These are phyloP conservation scores for Candida pseudocylindracea DNA, from an alignment of 1,139 yeast species.

Conservation along the genomic window DNA sequence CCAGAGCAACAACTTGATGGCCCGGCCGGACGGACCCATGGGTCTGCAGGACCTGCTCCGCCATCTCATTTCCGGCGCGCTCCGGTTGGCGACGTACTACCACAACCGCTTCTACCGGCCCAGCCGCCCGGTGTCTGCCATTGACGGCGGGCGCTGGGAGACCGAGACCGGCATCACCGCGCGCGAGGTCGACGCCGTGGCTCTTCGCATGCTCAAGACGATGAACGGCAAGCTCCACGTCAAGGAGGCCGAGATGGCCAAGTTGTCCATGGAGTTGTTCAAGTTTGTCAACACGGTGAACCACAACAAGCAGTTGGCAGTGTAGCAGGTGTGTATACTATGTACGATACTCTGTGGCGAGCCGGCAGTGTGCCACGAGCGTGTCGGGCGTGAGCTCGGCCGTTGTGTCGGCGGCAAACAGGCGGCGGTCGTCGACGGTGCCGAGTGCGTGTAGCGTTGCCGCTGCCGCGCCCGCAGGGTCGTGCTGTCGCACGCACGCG, in stretches of 20 bases:
- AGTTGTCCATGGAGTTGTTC: constrained; percentile 17
- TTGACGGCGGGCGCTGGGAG: constrained; percentile 8
- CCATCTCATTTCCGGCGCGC: constrained; percentile 22
- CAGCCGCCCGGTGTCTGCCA: too few species aligned
- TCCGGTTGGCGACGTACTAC: constrained; percentile 10
- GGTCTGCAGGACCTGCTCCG: constrained; percentile 14
- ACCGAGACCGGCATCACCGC: constrained; percentile 16
- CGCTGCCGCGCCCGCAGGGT: too few species aligned
- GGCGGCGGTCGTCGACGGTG: too few species aligned
- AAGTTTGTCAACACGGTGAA: constrained; percentile 21
- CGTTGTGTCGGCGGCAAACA: too few species aligned
- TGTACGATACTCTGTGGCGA: not conserved
- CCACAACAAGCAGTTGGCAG: not conserved
- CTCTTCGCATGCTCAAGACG: constrained; percentile 15
- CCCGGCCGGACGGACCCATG: constrained; percentile 15
- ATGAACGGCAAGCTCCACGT: constrained; percentile 21
- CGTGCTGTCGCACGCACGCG: too few species aligned
- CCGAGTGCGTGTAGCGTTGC: too few species aligned
- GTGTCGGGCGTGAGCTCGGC: too few species aligned
- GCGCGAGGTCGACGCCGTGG: constrained; percentile 15
- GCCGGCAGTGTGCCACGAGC: too few species aligned
- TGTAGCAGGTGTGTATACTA: not conserved
- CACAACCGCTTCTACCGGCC: not conserved
- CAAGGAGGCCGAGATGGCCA: constrained; percentile 15
- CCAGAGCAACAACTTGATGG: constrained; percentile 19